A percentile compares a stretch with the other conserved stretches of the same genome.
These are phyloP conservation scores for Colletotrichum costaricense DNA, from an alignment of 2,329 filamentous ascomycete species.

Conservation along the genomic window DNA sequence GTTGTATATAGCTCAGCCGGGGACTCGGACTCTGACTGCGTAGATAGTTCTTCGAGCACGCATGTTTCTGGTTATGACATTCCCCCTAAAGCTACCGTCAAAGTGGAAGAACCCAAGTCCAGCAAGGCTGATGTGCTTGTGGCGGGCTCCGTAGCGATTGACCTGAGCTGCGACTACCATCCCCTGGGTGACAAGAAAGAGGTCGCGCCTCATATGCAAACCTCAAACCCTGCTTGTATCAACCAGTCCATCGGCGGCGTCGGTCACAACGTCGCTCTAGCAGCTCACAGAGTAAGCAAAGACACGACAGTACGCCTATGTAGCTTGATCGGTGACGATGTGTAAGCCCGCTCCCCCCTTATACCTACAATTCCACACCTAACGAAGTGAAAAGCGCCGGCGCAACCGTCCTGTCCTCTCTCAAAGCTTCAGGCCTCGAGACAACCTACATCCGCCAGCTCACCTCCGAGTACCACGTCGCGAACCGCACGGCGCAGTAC, in stretches of 20 bases:
- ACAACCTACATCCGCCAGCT: conserved; percentile 71
- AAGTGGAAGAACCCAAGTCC: conserved; percentile 20
- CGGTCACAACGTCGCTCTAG: conserved; percentile 89
- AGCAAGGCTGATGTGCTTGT: conserved; percentile 77
- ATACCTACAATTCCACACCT: no score
- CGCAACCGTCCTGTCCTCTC: conserved; percentile 74
- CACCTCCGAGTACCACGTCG: conserved; percentile 56
- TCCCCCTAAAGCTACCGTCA: conserved; percentile 8
- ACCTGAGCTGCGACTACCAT: conserved; percentile 84
- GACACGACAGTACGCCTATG: conserved; percentile 75
- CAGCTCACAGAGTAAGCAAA: conserved; percentile 76
- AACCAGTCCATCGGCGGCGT: conserved; percentile 89
- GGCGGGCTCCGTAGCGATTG: conserved; percentile 89
- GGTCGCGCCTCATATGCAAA: conserved; percentile 70
- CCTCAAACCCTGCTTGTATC: conserved; percentile 88
- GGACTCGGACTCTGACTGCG: conserved; percentile 34
- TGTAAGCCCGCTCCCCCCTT: conserved; percentile 55
- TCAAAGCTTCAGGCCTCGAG: conserved; percentile 74
- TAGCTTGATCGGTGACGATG: conserved; percentile 84
- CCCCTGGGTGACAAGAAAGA: conserved; percentile 19
- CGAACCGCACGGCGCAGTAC: conserved; percentile 86
- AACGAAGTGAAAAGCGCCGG: conserved; percentile 68
- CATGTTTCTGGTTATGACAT: conserved; percentile 26
- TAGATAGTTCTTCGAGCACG: conserved; percentile 36
- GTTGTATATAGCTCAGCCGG: conserved; percentile 38